Evolutionary conservation across 1,284 basidiomycete species (phyloP), one percentile per base, ranked within the genome.

Genomic region (Melampsora larici-populina): DNA sequence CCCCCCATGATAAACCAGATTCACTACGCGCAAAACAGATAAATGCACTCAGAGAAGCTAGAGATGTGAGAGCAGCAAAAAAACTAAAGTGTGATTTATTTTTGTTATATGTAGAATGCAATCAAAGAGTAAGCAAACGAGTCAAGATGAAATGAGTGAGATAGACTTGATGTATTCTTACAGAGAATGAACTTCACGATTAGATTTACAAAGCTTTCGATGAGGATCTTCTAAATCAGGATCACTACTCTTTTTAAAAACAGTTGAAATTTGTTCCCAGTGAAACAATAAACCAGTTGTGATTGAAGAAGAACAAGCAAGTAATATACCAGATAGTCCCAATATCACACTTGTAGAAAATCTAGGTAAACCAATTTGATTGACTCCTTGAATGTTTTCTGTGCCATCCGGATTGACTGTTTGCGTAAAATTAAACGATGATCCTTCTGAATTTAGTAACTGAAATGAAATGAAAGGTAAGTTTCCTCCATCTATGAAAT

Each of bases 401-500:
- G 66, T 70, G 13, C 75, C 75, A 31, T 77, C 75, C 11, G 43
- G 21, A 29, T 69, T 77, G 9, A 77, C 60, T 1, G 68, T 70
- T 49, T 66, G 65, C 18, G 66, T 26, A 21, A 66, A 69, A 36
- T 77, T 55, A 64, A 70, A 77, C 46, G 40, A 26, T 29, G 69
- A 51, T 40, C 75, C 75, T 21, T 64, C 67, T 46, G 69, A 55
- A 40, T 77, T 67, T 24, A 77, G 29, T 8, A 77, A 49, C 29
- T 70, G 66, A 65, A 77, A 77, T 63, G 75, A 77, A 48, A 77
- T 77, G 24, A 77, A 77, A 13, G 75, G 75, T 33, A 77, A 48
- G 29, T 67, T 63, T 43, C 75, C 75, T 64, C 75, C 75, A 31
- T 60, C 75, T 77, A 13, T n/a, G 24, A 8, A 58, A 0, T 11